A percentile compares a stretch with the other conserved stretches of the same genome.
phyloP scores from a whole-genome alignment of 805 yeast genomes.

The Yarrowia divulgata region DNA sequence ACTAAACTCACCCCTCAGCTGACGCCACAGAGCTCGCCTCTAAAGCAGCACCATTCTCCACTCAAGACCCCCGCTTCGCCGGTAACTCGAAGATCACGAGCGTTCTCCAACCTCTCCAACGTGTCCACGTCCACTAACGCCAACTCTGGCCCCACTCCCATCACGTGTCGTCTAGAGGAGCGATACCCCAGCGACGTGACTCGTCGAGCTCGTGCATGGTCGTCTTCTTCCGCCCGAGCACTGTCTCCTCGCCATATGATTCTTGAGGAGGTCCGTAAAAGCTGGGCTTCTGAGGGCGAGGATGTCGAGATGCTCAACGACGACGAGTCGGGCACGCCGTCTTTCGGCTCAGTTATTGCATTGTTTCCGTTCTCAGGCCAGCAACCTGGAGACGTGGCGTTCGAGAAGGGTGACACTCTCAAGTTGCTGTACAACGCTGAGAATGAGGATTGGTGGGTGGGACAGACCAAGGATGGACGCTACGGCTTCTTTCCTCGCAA shows the following conservation, averaged over 20 bases:
- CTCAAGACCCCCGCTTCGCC: neutral
- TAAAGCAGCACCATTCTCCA: neutral
- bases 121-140: slow-evolving; percentile 16
- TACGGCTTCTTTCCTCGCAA: slow-evolving; percentile 59
- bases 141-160: slow-evolving; percentile 19
- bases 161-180: slow-evolving; percentile 39
- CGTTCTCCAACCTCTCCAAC: slow-evolving; percentile 13
- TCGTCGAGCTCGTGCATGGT: slow-evolving; percentile 45
- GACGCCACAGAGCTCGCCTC: slow-evolving; percentile 5
- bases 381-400: slow-evolving; percentile 52
- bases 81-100: slow-evolving; percentile 2
- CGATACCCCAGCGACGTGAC: slow-evolving; percentile 32
- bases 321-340: slow-evolving; percentile 3
- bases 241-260: slow-evolving; percentile 41
- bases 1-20: slow-evolving; percentile 1
- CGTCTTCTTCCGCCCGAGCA: slow-evolving; percentile 46
- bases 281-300: slow-evolving; percentile 22
- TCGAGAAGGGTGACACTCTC: slow-evolving; percentile 52
- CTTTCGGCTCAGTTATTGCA: slow-evolving; percentile 45
- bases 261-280: slow-evolving; percentile 19
- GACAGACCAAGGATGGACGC: slow-evolving; percentile 53
- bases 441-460: slow-evolving; percentile 61
- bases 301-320: slow-evolving; percentile 33
- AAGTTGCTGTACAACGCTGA: slow-evolving; percentile 50
- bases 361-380: slow-evolving; percentile 51